Evolutionary conservation across 257 asterid genomes (phyloP).

Genomic region (Asclepias syriaca): DNA sequence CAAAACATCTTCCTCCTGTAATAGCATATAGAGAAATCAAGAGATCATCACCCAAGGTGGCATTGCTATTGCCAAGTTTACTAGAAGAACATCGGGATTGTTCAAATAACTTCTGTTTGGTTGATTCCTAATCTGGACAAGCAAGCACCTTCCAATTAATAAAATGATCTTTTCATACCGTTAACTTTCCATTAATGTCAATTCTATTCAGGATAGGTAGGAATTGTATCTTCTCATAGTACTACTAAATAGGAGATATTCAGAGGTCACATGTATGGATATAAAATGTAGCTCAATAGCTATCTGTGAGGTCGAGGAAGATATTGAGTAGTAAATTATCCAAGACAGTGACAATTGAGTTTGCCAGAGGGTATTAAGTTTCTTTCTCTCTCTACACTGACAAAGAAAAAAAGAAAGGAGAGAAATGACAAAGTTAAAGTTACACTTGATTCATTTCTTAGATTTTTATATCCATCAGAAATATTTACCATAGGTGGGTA

Average conservation of each 20-base stretch:
- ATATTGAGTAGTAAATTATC: background rate
- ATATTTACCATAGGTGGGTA: background rate
- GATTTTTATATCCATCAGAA: background rate
- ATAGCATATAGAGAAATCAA: slow-evolving; percentile 12
- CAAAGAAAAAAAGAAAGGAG: background rate
- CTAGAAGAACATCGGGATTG: background rate
- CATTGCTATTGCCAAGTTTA: background rate
- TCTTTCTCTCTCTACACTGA: background rate
- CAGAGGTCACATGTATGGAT: background rate
- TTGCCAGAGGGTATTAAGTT: background rate
- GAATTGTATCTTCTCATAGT: background rate
- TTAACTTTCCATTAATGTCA: background rate
- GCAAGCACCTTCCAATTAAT: background rate
- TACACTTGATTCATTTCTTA: background rate
- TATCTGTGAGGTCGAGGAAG: background rate
- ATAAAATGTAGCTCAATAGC: background rate
- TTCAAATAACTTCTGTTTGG: background rate
- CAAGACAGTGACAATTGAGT: background rate
- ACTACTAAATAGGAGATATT: background rate
- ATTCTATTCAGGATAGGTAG: background rate
- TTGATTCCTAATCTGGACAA: background rate
- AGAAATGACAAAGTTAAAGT: background rate
- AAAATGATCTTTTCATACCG: background rate
- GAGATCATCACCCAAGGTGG: no score
- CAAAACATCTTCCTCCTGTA: slow-evolving; percentile 84